Base-by-base conservation (phyloP, 495 filamentous ascomycete species). In the Lepidopterella palustris region DNA sequence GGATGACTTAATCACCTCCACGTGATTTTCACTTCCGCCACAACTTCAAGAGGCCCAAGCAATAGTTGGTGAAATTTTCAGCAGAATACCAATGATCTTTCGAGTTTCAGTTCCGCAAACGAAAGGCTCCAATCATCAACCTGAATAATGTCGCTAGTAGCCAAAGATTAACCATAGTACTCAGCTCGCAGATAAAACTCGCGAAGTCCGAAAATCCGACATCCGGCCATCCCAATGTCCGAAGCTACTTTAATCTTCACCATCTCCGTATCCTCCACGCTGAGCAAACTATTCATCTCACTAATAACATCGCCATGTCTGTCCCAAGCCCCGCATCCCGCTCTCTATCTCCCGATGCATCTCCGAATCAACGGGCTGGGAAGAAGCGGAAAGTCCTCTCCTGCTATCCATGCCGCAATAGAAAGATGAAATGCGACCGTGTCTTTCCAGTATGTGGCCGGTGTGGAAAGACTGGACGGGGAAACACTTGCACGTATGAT, bases 361-460 rank as follows among this genome's bases (percentile, higher is more conserved):
- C 53, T n/a, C 45, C 32, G 6, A 55, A 57, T 35, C 59, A 62
- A 52, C 55, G 59, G 20, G 52, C 57, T 5, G 55, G 50, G 27
- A 66, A 66, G 53, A 66, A 62, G 51, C 55, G 63, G n/a, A 66
- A 66, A 59, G 63, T 66, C n/a, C 42, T 66, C 25, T 66, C 63
- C 32, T 66, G 63, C 39, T 66, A 66, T 55, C 59, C 63, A 1
- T 67, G 64, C 55, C 60, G 64, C 39, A 61, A 58, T 49, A 60
- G 64, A 5, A 67, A 67, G 53, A 63, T 67, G 64, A 67, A 67
- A 45, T 67, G 64, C 31, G 64, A 67, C 42, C 64, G 64, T 32
- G 45, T 63, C 25, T 63, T 63, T 26, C 64, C 64, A 8, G 56
- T 66, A 3, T 66, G 63, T 27, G 61, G 60, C 18, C 55, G 64